phyloP scores from a whole-genome alignment of 148 eudicot species.

The Cornus florida region DNA sequence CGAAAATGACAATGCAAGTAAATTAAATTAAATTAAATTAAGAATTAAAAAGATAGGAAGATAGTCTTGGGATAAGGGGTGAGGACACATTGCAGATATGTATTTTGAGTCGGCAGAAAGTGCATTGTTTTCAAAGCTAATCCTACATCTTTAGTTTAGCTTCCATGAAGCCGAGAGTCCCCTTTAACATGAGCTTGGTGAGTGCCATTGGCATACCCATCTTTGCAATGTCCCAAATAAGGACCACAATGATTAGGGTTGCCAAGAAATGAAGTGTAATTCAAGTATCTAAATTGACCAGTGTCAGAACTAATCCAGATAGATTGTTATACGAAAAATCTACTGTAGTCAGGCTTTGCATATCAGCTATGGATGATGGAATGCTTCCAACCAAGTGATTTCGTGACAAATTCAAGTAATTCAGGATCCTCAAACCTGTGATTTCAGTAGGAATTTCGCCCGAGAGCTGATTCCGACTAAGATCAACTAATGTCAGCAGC shows the following conservation, averaged over 20 bases:
- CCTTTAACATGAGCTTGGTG: constrained; percentile 56
- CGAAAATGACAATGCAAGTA: no score
- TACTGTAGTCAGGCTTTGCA: constrained; percentile 89
- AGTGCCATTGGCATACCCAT: constrained; percentile 43
- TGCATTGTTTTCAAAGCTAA: no score
- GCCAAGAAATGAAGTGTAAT: constrained; percentile 76
- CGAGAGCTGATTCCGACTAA: constrained; percentile 70
- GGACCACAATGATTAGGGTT: constrained; percentile 89
- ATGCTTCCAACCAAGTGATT: constrained; percentile 71
- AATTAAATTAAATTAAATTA: no score
- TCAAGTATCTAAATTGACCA: constrained; percentile 90
- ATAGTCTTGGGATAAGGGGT: no score
- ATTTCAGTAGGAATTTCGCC: constrained; percentile 79
- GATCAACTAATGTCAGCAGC: constrained; percentile 74
- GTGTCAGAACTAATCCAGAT: constrained; percentile 79
- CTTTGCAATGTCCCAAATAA: constrained; percentile 83
- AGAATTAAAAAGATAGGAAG: no score
- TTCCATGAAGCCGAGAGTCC: constrained; percentile 72
- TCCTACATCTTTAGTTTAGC: no score
- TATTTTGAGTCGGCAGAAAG: no score
- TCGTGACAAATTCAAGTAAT: constrained; percentile 77
- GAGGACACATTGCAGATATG: no score
- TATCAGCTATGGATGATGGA: constrained; percentile 63
- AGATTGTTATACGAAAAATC: constrained; percentile 93
- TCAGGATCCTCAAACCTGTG: constrained; percentile 70